Evolutionary conservation across 1,284 basidiomycete species (phyloP).

Genomic region (Cryptococcus sp.): DNA sequence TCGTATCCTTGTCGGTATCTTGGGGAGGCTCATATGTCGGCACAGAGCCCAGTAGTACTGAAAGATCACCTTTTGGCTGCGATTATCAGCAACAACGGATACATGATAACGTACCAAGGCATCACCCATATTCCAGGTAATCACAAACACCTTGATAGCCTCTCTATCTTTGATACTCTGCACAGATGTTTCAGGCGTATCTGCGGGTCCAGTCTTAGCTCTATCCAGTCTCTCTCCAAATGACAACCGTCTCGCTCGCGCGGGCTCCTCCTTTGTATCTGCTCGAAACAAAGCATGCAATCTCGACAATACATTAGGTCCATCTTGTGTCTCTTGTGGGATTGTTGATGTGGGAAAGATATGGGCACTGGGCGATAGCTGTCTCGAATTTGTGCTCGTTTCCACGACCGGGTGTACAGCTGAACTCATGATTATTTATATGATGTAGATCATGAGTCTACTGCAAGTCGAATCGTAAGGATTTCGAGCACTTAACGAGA

Average conservation of each 20-base stretch:
- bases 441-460: too few relatives aligned
- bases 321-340: not conserved
- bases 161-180: slow-evolving; percentile 25
- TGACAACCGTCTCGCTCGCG: not conserved
- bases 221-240: not conserved
- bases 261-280: not conserved
- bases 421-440: too few relatives aligned
- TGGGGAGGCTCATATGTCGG: slow-evolving; percentile 41
- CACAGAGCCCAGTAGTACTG: slow-evolving; percentile 50
- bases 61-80: slow-evolving; percentile 51
- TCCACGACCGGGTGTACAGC: too few relatives aligned
- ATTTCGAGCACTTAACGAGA: too few relatives aligned
- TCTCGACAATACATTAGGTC: not conserved
- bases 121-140: slow-evolving; percentile 54
- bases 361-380: too few relatives aligned
- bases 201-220: not conserved
- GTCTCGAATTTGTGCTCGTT: too few relatives aligned
- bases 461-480: too few relatives aligned
- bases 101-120: slow-evolving; percentile 40
- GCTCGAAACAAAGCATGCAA: not conserved
- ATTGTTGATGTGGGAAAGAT: not conserved
- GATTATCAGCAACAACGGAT: not conserved
- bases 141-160: slow-evolving; percentile 50
- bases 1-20: slow-evolving; percentile 3
- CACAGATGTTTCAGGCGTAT: not conserved